Evolutionary conservation across 257 asterid species (phyloP), one percentile per base, ranked within the genome.

Genomic region (Echites panduratus): DNA sequence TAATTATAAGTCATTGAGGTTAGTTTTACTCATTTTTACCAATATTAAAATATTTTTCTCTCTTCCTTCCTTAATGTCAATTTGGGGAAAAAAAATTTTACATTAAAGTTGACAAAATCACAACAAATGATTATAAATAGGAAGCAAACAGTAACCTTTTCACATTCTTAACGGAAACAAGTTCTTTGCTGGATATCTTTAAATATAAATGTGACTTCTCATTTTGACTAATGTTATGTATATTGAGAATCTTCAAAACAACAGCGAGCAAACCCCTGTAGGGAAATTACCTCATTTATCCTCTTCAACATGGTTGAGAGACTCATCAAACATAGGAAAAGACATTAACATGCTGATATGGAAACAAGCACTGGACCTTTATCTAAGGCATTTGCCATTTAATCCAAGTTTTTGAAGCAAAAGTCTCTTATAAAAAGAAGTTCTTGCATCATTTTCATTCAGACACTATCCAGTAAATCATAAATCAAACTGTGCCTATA

Each of bases 401-500:
- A 43, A 53, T 14, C 22, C 66, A 14, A 12, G 32, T 57, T 56
- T 19, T 43, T 16, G 17, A 45, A 47, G 70, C 20, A 73, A 26
- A 45, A 45, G 49, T 8, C 49, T 9, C 13, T 45, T 45, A n/a
- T 45, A 0, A 45, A 45, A 45, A 8, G 0, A 50, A 4, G 22
- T 17, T 17, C 57, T 12, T 48, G 43, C 57, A 43, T 41, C 20
- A 22, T 48, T 53, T 64, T 66, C 56, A 47, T 53, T 56, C 14
- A 59, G 72, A 44, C 45, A 14, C 14, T 67, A 11, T 10, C 73
- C 66, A 74, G 6, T 32, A 70, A 7, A 69, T n/a, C n/a, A n/a
- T 29, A 70, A 49, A 68, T 57, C 35, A 24, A 24, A 57, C 26
- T 0, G 13, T 45, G 38, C 35, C 16, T 27, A 22, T 8, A n/a